These are phyloP conservation scores for Pachyrhizus erosus DNA, from an alignment of 306 rosid genomes.

Conservation along the genomic window DNA sequence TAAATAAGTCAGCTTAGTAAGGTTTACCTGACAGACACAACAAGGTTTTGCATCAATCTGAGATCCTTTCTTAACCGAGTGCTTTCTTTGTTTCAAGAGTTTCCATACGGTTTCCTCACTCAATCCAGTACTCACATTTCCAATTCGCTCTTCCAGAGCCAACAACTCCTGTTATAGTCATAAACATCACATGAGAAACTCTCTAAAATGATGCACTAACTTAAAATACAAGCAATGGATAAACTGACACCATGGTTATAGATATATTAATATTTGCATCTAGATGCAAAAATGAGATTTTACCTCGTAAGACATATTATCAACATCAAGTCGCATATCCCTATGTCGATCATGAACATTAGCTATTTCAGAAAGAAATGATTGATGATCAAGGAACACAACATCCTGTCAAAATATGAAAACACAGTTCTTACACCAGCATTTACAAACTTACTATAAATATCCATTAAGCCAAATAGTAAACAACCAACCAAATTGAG, in stretches of 20 bases:
- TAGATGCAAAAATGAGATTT: slow-evolving; percentile 12
- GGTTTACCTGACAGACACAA: slow-evolving; percentile 79
- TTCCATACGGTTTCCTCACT: slow-evolving; percentile 64
- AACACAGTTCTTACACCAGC: slow-evolving; percentile 27
- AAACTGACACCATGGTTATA: not conserved
- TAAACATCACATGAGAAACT: not conserved
- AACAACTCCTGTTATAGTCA: slow-evolving; percentile 65
- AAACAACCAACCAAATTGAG: not conserved
- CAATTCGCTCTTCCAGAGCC: slow-evolving; percentile 91
- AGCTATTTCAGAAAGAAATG: slow-evolving; percentile 76
- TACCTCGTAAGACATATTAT: slow-evolving; percentile 94
- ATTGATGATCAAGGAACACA: slow-evolving; percentile 85
- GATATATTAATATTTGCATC: not conserved
- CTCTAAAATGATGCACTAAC: slow-evolving; percentile 15
- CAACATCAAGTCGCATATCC: slow-evolving; percentile 93
- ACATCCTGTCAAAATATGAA: slow-evolving; percentile 68
- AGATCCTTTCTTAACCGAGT: slow-evolving; percentile 38
- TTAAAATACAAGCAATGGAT: not conserved
- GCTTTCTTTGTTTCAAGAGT: slow-evolving; percentile 58
- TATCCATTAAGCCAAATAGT: not conserved
- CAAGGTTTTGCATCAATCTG: slow-evolving; percentile 75
- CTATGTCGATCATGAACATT: slow-evolving; percentile 82
- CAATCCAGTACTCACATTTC: slow-evolving; percentile 84
- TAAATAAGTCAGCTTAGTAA: not conserved
- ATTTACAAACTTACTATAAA: not conserved